Evolutionary conservation across 441 rosid species (phyloP), one percentile per base, ranked within the genome.

Genomic region (Isatis lusitanica): DNA sequence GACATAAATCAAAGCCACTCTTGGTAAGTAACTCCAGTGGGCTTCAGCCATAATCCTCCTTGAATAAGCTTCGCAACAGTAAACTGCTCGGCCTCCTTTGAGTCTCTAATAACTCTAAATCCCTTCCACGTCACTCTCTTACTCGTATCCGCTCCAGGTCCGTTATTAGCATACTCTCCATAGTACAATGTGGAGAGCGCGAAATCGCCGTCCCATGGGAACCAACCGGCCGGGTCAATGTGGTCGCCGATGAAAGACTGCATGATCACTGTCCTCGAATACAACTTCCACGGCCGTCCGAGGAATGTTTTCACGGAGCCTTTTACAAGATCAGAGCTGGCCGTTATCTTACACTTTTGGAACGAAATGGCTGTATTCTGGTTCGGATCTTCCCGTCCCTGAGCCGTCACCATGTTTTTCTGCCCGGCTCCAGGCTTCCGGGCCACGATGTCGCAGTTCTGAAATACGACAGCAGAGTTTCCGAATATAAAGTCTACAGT

Each of bases 401-500:
- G 93, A 76, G 97, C 95, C 0, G 87, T 91, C 7, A 91, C 72
- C 88, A 86, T 85, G 81, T 88, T 88, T 6, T 71, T 36, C 58
- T 89, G 93, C 0, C 71, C 56, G 0, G 16, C 64, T 77, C 79
- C 80, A 15, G 93, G 94, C 60, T 85, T 90, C 12, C 91, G 72
- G 0, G 88, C 87, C 2, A 52, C 84, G 6, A 86, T 46, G 21
- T 82, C 83, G 31, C 92, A 81, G 78, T 83, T 83, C 21, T 91
- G 93, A 52, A 91, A 63, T 11, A 89, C 92, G 1, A 77, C 91
- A 0, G 87, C 86, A 0, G 94, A 86, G 15, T 90, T 74, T 0
- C 92, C 91, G 33, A 85, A 88, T 30, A 87, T 87, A 81, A 82
- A 87, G 70, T 91, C 97, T 2, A 90, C 87, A 0, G 92, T 87